A percentile compares a stretch with the other conserved stretches of the same genome.
phyloP scores from a whole-genome alignment of 1,284 basidiomycete species.

The Pseudozyma flocculosa region DNA sequence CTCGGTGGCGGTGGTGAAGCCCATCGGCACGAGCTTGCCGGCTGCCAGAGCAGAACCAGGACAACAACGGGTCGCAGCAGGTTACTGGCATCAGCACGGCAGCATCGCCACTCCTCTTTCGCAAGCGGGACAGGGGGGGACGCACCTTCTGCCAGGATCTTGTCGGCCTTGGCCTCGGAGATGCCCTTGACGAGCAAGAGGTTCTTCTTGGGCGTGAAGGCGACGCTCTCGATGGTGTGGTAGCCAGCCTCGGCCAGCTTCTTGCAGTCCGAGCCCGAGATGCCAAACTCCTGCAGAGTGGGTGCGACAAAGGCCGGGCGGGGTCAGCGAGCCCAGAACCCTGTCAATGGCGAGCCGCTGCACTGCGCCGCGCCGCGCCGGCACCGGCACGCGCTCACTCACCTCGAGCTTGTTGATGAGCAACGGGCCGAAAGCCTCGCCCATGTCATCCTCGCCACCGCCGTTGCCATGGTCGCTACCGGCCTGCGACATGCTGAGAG shows the following conservation, averaged over 20 bases:
- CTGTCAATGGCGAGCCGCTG: neutral
- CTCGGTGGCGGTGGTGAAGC: slow-evolving; percentile 97
- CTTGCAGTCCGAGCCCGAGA: slow-evolving; percentile 88
- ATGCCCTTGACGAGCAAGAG: slow-evolving; percentile 93
- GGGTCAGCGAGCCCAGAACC: neutral
- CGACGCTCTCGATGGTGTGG: slow-evolving; percentile 92
- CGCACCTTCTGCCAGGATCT: slow-evolving; percentile 86
- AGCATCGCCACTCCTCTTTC: no score
- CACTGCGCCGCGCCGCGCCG: no score
- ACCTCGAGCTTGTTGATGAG: slow-evolving; percentile 51
- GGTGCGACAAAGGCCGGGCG: neutral
- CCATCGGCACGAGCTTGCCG: slow-evolving; percentile 92
- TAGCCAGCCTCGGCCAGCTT: slow-evolving; percentile 91
- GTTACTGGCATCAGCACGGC: no score
- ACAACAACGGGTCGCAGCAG: no score
- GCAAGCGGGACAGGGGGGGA: no score
- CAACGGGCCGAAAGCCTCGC: slow-evolving; percentile 43
- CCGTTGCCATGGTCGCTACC: neutral
- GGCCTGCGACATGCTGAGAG: slow-evolving; percentile 4
- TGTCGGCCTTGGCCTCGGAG: slow-evolving; percentile 95
- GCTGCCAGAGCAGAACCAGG: slow-evolving; percentile 64
- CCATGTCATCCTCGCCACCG: slow-evolving; percentile 27
- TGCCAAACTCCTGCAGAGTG: slow-evolving; percentile 79
- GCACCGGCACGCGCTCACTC: neutral
- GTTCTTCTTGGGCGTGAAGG: slow-evolving; percentile 94